Percentiles rank a stretch among this genome's conserved stretches.
Conservation (phyloP, 139 green algal species). For the Monoraphidium neglectum region DNA sequence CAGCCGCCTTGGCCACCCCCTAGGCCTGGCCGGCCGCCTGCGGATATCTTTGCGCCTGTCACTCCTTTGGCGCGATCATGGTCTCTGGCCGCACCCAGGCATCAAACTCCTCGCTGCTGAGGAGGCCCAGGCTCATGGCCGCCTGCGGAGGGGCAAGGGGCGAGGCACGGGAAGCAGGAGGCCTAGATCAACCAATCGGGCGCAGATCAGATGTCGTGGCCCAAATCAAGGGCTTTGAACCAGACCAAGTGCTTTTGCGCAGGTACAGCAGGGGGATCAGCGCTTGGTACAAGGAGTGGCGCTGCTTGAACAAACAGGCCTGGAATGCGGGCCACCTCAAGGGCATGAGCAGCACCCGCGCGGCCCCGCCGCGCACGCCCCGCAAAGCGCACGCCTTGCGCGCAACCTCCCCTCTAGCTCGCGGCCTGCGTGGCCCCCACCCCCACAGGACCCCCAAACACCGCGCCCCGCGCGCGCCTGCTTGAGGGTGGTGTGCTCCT, state of each 20-base stretch:
- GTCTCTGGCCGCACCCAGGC: constrained; percentile 86
- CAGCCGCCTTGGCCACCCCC: too few relatives aligned
- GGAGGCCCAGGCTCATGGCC: constrained; percentile 70
- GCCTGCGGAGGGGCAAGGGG: too few relatives aligned
- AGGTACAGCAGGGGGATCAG: neutral
- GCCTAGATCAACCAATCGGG: too few relatives aligned
- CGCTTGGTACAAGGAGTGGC: neutral
- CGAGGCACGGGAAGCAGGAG: too few relatives aligned
- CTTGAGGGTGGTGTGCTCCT: constrained; percentile 87
- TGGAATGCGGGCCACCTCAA: too few relatives aligned
- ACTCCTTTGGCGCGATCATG: constrained; percentile 80
- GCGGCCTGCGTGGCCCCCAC: constrained; percentile 57
- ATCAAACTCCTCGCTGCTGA: constrained; percentile 86
- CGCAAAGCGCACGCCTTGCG: neutral
- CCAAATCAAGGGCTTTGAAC: too few relatives aligned
- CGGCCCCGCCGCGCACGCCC: constrained; percentile 7
- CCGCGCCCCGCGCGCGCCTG: constrained; percentile 64
- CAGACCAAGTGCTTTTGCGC: constrained; percentile 71
- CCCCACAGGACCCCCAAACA: constrained; percentile 36
- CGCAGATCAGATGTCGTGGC: too few relatives aligned
- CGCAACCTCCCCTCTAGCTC: constrained; percentile 84
- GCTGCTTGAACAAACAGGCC: too few relatives aligned
- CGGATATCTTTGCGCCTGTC: neutral
- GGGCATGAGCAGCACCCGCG: too few relatives aligned
- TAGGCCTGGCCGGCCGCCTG: too few relatives aligned